Evolutionary conservation across 331 rosid genomes (phyloP), one percentile per base, ranked within the genome.

Genomic region (Prunus yedoensis): DNA sequence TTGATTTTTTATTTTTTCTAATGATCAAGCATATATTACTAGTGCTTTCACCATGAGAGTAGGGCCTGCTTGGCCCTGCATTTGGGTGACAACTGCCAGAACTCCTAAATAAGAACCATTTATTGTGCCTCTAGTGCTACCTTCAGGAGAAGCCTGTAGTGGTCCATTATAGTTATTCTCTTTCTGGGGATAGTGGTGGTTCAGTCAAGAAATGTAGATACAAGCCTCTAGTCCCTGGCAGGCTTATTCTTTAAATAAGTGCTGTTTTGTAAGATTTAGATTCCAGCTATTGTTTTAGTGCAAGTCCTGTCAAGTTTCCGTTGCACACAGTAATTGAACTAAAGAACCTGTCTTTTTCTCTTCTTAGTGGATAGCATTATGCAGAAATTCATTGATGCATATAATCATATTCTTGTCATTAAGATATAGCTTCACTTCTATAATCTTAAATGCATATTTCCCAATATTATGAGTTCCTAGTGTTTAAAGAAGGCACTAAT

Each of bases 91-190:
- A 50, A 46, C 65, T 73, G 4, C 25, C 16, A 25, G 56, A 50
- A 30, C 45, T 58, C 58, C 32, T 4, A 27, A 16, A 50, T 45
- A 35, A 17, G 57, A 50, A 51, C 47, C 65, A 27, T 21, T 62
- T 23, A 49, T 61, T 70, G 75, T 59, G 21, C 67, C 56, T 47
- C 63, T 45, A 54, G 50, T 65, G 66, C 51, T 25, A 30, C 60
- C 64, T 63, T 30, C 10, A 17, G 65, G 50, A 45, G 38, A 10
- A 53, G 49, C 43, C 45, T 75, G 61, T 16, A 41, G 51, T 68
- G 18, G 51, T 46, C 30, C n/a, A 47, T 46, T 68, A 46, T 50
- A 9, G 45, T 69, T 50, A 69, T 13, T 27, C 47, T 50, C 61
- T 69, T 51, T 23, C 6, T 15, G 74, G 28, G 35, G 35, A 46